Percentiles rank a stretch among this genome's conserved stretches.
phyloP scores from a whole-genome alignment of 2,329 filamentous ascomycete species.

The Phialophora tarda region DNA sequence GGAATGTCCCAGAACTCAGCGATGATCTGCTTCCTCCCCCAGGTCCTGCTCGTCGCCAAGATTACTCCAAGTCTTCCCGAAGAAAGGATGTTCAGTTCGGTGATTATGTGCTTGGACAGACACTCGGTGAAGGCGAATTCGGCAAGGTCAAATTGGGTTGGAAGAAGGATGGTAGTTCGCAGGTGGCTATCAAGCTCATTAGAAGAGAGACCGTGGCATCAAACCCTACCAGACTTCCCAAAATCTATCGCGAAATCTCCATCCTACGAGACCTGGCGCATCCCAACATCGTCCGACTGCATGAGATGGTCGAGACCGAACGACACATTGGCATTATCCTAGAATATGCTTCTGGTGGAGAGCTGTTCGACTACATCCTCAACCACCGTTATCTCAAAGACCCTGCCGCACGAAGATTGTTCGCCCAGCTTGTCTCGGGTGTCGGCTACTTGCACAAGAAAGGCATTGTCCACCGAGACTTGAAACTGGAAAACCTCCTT shows the following conservation, averaged over 20 bases:
- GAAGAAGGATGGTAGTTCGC: constrained; percentile 92
- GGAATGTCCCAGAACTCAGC: constrained; percentile 50
- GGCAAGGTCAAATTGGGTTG: constrained; percentile 98
- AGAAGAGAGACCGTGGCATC: constrained; percentile 86
- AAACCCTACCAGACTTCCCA: constrained; percentile 87
- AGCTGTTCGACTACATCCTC: constrained; percentile 97
- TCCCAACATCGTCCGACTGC: constrained; percentile 93
- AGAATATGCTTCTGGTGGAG: constrained; percentile 96
- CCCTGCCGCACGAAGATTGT: constrained; percentile 83
- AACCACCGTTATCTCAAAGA: constrained; percentile 97
- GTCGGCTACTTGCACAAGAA: constrained; percentile 98
- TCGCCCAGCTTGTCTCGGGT: constrained; percentile 93
- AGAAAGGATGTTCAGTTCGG: constrained; percentile 87
- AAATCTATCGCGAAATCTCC: constrained; percentile 95
- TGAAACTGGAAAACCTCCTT: constrained; percentile 94
- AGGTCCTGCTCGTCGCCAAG: constrained; percentile 56
- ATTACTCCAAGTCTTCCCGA: constrained; percentile 60
- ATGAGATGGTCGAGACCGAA: constrained; percentile 98
- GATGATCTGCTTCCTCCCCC: constrained; percentile 42
- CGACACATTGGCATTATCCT: constrained; percentile 97
- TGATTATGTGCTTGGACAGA: constrained; percentile 94
- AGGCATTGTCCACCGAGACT: constrained; percentile 94
- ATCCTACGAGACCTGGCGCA: constrained; percentile 88
- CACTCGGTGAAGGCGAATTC: constrained; percentile 96
- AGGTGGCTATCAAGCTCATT: constrained; percentile 98